Percentiles rank a stretch among this genome's conserved stretches.
These are phyloP conservation scores for Helotiales sp. DNA, from an alignment of 2,329 filamentous ascomycete species.

Conservation along the genomic window DNA sequence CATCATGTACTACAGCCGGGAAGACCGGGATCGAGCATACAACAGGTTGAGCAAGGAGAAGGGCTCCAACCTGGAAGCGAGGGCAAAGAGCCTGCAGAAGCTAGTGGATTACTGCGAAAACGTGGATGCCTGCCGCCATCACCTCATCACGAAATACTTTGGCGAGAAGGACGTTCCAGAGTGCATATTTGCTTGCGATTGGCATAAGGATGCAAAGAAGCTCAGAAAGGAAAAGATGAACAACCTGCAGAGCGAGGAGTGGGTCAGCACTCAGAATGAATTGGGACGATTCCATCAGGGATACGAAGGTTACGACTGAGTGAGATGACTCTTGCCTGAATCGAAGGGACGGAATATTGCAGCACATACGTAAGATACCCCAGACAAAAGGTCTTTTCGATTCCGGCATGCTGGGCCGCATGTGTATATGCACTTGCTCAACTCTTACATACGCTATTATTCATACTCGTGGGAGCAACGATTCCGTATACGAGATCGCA, in stretches of 20 bases:
- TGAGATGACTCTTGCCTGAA: not conserved
- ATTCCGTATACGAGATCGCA: too few species aligned
- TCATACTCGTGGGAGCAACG: too few species aligned
- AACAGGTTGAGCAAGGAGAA: constrained; percentile 55
- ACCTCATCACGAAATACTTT: constrained; percentile 77
- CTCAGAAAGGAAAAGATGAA: constrained; percentile 62
- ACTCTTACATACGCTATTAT: not conserved
- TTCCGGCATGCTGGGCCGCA: not conserved
- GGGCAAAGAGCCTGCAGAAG: constrained; percentile 66
- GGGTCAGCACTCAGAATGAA: constrained; percentile 66
- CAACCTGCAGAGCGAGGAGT: constrained; percentile 65
- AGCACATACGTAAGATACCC: constrained; percentile 19
- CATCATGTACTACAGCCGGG: constrained; percentile 87
- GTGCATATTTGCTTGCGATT: constrained; percentile 79
- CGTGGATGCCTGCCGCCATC: constrained; percentile 74
- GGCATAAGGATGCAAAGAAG: constrained; percentile 69
- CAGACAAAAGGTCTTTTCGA: not conserved
- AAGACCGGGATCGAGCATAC: constrained; percentile 79
- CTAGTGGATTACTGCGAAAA: constrained; percentile 84
- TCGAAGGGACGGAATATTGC: not conserved
- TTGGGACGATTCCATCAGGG: constrained; percentile 61
- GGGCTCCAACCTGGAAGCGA: constrained; percentile 53
- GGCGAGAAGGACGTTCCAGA: constrained; percentile 63
- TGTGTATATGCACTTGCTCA: not conserved
- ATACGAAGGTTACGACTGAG: constrained; percentile 53